Evolutionary conservation across 371 early-diverging fungal genomes (phyloP), one percentile per base, ranked within the genome.

Genomic region (Mortierella sp.): DNA sequence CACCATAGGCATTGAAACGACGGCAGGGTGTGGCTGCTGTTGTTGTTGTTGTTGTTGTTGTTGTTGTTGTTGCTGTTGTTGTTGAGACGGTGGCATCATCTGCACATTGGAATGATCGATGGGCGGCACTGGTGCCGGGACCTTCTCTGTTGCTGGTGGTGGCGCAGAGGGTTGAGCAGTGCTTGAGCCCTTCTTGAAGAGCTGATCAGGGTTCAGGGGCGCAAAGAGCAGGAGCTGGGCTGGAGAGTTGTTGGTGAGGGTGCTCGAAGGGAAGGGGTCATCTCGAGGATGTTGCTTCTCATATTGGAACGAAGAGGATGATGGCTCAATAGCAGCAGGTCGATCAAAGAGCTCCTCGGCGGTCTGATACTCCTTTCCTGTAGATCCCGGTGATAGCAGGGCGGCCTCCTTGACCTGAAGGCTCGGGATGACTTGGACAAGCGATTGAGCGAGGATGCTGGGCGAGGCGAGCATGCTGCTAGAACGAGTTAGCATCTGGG

Each of bases 381-480:
- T 25, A 5, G 79, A 58, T 47, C 65, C 66, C 12, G 68, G 72
- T 7, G 77, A 76, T 14, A 52, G 65, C 18, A 52, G 63, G 1
- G 65, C 43, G 21, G 60, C 48, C 7, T 76, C 77, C 72, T 76
- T 76, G 65, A 76, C 65, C 48, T 76, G 76, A 1, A 76, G 76
- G 21, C 65, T 72, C 29, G 79, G 79, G 58, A 79, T 79, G 19
- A 69, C 79, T 47, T 79, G 72, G 0, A 29, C 62, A n/a, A 79
- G 67, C 7, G 79, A 72, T 57, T 79, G 79, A 12, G 79, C 79
- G 50, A 79, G 43, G 60, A 79, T 79, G 25, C 73, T 72, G 15
- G 79, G 79, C 2, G 79, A 79, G 7, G 79, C 79, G n/a, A 79
- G 58, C 79, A 79, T 79, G 44, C 79, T 79, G 64, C 73, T 79